Evolutionary conservation across 805 yeast species (phyloP), one percentile per base, ranked within the genome.

Genomic region (Kodamaea neixiangensis): DNA sequence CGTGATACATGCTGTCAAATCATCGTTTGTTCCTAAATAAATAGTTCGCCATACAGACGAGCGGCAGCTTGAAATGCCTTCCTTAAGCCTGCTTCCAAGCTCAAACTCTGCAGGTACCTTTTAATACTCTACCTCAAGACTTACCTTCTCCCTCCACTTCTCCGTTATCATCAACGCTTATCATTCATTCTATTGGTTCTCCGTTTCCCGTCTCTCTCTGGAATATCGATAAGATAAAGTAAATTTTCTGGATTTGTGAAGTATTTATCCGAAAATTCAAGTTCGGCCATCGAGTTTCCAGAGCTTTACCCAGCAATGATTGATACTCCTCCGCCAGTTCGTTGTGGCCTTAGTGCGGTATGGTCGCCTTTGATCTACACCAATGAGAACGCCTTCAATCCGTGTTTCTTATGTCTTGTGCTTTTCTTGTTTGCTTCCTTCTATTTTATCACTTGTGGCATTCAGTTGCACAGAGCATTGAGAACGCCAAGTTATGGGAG

Each of bases 351-450:
- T 7, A 22, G 22, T 14, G 56, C 61, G 14, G 37, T 63, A 1
- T 49, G 49, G 13, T 47, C 46, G 31, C 67, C 67, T 7, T 58
- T 68, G 46, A 63, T 59, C 2, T 61, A 66, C 3, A 49, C 55
- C 13, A 49, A 59, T 17, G 68, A 59, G 14, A 69, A 69, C 50
- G 69, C 75, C 0, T 68, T 69, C 55, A 68, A 68, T 42, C 75
- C 74, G 6, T 68, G 72, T 50, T 69, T 69, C 46, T 18, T 69
- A 13, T 53, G 51, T 37, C 3, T 56, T 11, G 41, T 56, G 15
- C 47, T 52, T 1, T 39, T 56, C 3, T 5, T n/a, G 15, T 47
- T 62, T 38, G 46, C 58, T 2, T 20, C 45, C 2, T 11, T 46
- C 6, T 51, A 35, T 53, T 13, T 46, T 39, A 21, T 50, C 48